Base-by-base conservation (phyloP, 768 basidiomycete species). In the Nevesoporus exiguus region DNA sequence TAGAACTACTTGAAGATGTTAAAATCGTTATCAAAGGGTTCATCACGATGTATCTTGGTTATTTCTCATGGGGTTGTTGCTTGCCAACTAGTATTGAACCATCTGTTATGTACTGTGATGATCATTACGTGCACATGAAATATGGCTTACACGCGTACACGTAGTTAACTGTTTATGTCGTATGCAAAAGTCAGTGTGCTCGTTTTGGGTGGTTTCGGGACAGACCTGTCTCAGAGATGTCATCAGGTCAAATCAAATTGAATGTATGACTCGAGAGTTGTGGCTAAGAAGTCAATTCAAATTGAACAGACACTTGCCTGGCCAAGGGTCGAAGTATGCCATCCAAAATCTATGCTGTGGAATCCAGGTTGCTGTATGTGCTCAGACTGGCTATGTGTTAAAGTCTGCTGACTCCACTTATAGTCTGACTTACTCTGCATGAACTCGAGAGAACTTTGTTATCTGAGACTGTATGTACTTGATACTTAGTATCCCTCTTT, bases 31-130 rank as follows among this genome's bases (percentile, higher is more conserved):
- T 49, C 44, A 51, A 52, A 41, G 61, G 59, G 29, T 5, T 4
- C 24, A 49, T 59, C 40, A 43, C 49, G 59, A 48, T 51, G 59
- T 54, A 37, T 57, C 48, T 62, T 45, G 61, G 46, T 41, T 55
- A 15, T 51, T 55, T 56, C 51, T 56, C 51, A 55, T 61, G 56
- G n/a, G 50, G 59, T 58, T 27, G 59, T 61, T 45, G 47, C 50
- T 43, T 41, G 37, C 43, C 34, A 36, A 33, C 9, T 45, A 42
- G 30, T 56, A 29, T 56, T 54, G 44, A 42, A 36, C 27, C 51
- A 36, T 15, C 19, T 37, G 29, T 46, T 41, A 40, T 40, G 46
- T 56, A 52, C 34, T 46, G 22, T 49, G 37, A 25, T 55, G 13
- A 36, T 53, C 19, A n/a, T 40, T 14, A 47, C 19, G 46, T 48